Evolutionary conservation across 73 alveolate species (phyloP), one percentile per base, ranked within the genome.

Genomic region (Diophrys appendiculata): DNA sequence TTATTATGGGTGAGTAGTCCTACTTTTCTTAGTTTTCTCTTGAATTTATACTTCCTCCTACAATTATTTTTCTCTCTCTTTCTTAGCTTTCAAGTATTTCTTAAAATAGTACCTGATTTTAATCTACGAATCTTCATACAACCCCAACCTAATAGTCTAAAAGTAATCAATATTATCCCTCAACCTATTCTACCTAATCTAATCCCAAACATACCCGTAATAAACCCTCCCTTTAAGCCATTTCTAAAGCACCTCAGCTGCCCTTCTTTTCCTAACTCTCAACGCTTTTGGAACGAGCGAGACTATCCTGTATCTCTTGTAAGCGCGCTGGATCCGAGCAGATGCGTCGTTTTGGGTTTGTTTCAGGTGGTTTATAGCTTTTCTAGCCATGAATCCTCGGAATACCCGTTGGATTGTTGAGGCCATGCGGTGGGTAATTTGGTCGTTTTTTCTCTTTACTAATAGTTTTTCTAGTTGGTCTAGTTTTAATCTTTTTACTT

Each of bases 261-360:
- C 84, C 31, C 22, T 23, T 13, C 60, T 26, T 29, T 60, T 76
- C 2, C 84, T 0, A 29, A 33, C 54, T 22, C 27, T 31, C 23
- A 76, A 33, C 0, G 84, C 76, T 65, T 55, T 76, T 11, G 84
- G 84, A 25, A 76, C 54, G 32, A 76, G 25, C 25, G 74, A 23
- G 29, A 76, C 14, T 8, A 76, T 54, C 35, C 56, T 76, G 67
- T 32, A 55, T 25, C 76, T n/a, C 67, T 68, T 76, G 74, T 72
- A 76, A 23, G 54, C 56, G 28, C n/a, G n/a, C 35, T 76, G 77
- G 29, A 76, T 29, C 34, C 31, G 43, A 18, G 52, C 1, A 1
- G 76, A 26, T 52, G 82, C 72, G 22, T 73, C 33, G 27, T 56
- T 56, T 13, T n/a, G n/a, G n/a, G n/a, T n/a, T n/a, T n/a, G n/a